Evolutionary conservation across 176 grass and related monocot species (phyloP).

Genomic region (Zoysia pacifica): DNA sequence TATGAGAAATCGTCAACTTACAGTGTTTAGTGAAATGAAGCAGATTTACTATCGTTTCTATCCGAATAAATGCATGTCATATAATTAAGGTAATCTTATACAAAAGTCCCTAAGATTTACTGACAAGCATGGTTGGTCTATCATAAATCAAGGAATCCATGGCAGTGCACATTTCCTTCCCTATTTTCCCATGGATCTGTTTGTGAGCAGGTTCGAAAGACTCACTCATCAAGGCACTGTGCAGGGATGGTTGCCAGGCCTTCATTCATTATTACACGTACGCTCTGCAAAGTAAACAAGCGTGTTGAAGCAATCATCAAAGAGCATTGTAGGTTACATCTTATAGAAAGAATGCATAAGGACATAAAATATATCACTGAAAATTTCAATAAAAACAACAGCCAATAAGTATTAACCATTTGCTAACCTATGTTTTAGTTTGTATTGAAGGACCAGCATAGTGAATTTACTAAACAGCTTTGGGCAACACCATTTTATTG

Average conservation of each 20-base stretch:
- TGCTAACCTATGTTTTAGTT: neutral
- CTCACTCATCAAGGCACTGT: conserved; percentile 91
- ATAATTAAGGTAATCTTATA: neutral
- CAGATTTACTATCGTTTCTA: neutral
- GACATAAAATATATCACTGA: conserved; percentile 4
- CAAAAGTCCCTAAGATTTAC: neutral
- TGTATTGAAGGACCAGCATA: neutral
- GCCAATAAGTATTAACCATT: neutral
- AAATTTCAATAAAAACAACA: neutral
- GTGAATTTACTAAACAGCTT: neutral
- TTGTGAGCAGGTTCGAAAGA: conserved; percentile 15
- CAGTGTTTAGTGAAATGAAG: neutral
- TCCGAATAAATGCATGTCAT: conserved; percentile 1
- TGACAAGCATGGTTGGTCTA: neutral
- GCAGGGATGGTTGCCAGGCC: conserved; percentile 81
- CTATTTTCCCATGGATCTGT: conserved; percentile 3
- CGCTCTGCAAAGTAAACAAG: conserved; percentile 69
- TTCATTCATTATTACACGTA: conserved; percentile 99
- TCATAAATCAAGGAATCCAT: neutral
- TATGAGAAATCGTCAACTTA: neutral
- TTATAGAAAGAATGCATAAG: conserved; percentile 24
- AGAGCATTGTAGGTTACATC: conserved; percentile 20
- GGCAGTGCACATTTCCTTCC: neutral
- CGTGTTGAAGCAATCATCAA: conserved; percentile 30
- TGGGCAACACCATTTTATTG: conserved; percentile 7